A percentile compares a stretch with the other conserved stretches of the same genome.
phyloP scores from a whole-genome alignment of 1,284 basidiomycete genomes.

The Ganoderma boninense region DNA sequence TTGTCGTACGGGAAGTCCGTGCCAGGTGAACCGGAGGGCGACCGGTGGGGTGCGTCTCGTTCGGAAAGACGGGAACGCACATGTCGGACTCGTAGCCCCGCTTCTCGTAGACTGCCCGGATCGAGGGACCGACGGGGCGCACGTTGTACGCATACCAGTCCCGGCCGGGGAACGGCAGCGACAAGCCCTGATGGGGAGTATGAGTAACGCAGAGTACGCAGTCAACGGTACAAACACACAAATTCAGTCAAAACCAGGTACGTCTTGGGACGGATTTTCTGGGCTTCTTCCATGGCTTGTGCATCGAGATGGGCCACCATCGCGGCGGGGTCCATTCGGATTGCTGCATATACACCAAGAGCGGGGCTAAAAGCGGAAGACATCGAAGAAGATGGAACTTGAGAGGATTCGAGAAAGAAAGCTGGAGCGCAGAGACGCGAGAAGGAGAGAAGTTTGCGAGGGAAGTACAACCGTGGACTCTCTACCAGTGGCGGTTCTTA shows the following conservation, averaged over 20 bases:
- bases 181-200: neutral
- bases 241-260: too few relatives aligned
- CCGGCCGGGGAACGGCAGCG: neutral
- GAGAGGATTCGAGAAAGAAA: neutral
- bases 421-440: too few relatives aligned
- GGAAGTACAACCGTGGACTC: neutral
- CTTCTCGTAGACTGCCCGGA: neutral
- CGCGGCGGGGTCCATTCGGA: neutral
- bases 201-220: too few relatives aligned
- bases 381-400: neutral
- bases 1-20: conserved; percentile 10
- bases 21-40: neutral
- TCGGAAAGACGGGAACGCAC: conserved; percentile 17
- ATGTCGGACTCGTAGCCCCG: conserved; percentile 7
- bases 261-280: too few relatives aligned
- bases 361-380: neutral
- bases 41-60: neutral
- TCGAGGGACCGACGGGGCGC: conserved; percentile 1
- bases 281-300: too few relatives aligned
- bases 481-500: neutral
- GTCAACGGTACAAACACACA: too few relatives aligned
- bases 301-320: too few relatives aligned
- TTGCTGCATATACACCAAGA: neutral
- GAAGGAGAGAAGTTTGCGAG: neutral
- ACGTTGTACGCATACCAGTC: conserved; percentile 10